Conservation (phyloP, 768 basidiomycete genomes). For the Boletus pseudopeckii region DNA sequence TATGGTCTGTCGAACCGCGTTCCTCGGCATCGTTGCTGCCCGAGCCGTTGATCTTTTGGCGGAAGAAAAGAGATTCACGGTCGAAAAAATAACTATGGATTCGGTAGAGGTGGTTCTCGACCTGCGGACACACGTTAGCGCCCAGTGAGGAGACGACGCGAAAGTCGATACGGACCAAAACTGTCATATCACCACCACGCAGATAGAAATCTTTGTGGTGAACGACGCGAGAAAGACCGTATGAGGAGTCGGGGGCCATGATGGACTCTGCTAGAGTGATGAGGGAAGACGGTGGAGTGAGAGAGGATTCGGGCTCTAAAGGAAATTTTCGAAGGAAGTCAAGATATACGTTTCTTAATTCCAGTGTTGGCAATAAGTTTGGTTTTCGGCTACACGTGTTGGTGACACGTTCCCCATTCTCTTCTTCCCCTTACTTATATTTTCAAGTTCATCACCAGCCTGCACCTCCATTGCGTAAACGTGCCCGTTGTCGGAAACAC, state of each 20-base stretch:
- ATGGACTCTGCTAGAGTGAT: conserved; percentile 18
- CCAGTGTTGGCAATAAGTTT: conserved; percentile 27
- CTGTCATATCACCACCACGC: conserved; percentile 53
- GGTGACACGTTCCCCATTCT: conserved; percentile 28
- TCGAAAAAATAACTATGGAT: conserved; percentile 62
- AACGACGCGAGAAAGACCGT: conserved; percentile 31
- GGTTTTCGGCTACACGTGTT: conserved; percentile 35
- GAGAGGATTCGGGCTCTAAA: conserved; percentile 27
- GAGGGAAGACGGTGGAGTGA: conserved; percentile 30
- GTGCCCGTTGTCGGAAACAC: conserved; percentile 12
- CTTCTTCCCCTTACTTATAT: conserved; percentile 21
- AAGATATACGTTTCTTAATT: conserved; percentile 32
- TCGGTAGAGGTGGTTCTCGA: conserved; percentile 52
- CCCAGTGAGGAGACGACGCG: neutral
- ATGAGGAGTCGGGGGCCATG: conserved; percentile 27
- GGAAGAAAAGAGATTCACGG: conserved; percentile 55
- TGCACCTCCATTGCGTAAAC: conserved; percentile 30
- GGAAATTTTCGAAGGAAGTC: conserved; percentile 37
- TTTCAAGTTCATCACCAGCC: conserved; percentile 4
- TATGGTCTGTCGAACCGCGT: conserved; percentile 38
- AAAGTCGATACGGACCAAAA: conserved; percentile 43
- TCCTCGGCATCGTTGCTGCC: conserved; percentile 28
- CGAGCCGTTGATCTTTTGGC: conserved; percentile 32
- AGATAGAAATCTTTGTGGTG: conserved; percentile 51
- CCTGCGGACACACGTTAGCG: conserved; percentile 37